Conservation (phyloP, 1,284 basidiomycete genomes). For the Stygiomarasmius scandens region DNA sequence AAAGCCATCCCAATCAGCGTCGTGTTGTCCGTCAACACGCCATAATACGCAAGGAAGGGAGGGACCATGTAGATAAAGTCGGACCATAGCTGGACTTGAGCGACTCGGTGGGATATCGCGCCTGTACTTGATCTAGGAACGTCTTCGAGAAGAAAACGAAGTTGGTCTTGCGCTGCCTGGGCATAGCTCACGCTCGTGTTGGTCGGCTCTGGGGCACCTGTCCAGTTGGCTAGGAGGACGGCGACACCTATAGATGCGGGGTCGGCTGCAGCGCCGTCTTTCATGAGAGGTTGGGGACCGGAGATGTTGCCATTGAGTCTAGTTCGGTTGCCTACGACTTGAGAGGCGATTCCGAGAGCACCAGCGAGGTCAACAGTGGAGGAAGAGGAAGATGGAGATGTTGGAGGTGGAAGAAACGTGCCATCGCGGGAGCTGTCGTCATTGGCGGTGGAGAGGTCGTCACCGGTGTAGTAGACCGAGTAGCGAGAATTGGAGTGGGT, state of each 20-base stretch:
- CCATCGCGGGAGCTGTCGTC: not conserved
- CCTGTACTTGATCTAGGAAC: constrained; percentile 75
- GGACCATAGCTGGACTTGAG: constrained; percentile 72
- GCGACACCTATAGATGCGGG: constrained; percentile 83
- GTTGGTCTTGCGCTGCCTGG: constrained; percentile 68
- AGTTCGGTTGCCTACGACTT: constrained; percentile 52
- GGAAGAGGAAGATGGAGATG: constrained; percentile 35
- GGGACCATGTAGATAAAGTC: constrained; percentile 90
- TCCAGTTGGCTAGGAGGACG: constrained; percentile 80
- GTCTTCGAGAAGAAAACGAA: constrained; percentile 67
- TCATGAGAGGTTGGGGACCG: constrained; percentile 54
- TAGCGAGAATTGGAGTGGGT: constrained; percentile 55
- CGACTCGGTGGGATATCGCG: constrained; percentile 78
- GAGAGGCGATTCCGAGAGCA: constrained; percentile 60
- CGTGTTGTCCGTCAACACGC: constrained; percentile 67
- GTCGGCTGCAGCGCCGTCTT: constrained; percentile 71
- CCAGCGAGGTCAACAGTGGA: constrained; percentile 42
- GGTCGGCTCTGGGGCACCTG: constrained; percentile 38
- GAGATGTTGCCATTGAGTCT: constrained; percentile 40
- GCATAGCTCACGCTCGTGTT: constrained; percentile 51
- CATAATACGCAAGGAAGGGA: constrained; percentile 91
- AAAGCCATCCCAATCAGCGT: constrained; percentile 73
- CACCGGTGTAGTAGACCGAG: constrained; percentile 46
- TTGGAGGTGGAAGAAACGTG: constrained; percentile 39
- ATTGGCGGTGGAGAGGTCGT: constrained; percentile 17